Percentiles rank a stretch among this genome's conserved stretches.
Conservation (phyloP, 202 grass and related monocot species). For the Bolboschoenoplectus hybrid region DNA sequence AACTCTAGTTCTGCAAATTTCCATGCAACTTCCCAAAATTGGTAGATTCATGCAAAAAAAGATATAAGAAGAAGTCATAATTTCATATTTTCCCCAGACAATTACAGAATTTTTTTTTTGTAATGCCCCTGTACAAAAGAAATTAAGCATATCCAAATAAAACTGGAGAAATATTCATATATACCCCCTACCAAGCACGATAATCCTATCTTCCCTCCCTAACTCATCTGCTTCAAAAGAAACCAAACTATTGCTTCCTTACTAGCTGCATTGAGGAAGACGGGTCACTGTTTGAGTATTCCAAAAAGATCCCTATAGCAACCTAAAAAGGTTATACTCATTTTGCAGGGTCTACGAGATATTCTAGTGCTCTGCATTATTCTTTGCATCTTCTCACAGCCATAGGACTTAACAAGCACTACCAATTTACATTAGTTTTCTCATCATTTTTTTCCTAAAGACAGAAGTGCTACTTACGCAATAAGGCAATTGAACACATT, state of each 20-base stretch:
- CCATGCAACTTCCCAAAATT: background rate
- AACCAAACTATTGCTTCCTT: background rate
- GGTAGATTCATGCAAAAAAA: background rate
- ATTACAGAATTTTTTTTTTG: background rate
- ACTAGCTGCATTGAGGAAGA: background rate
- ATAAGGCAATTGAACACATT: background rate
- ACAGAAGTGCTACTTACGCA: background rate
- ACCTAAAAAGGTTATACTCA: background rate
- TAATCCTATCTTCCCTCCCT: background rate
- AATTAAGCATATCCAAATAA: constrained; percentile 24
- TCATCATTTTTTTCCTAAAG: background rate
- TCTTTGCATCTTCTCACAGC: background rate
- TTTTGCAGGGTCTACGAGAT: background rate
- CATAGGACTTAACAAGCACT: background rate
- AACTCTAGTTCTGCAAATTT: constrained; percentile 7
- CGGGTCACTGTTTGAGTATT: background rate
- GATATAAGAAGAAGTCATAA: background rate
- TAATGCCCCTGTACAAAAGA: background rate
- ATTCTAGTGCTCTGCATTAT: background rate
- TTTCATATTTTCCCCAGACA: background rate
- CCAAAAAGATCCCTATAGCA: background rate
- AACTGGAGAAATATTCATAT: background rate
- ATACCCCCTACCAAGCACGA: background rate
- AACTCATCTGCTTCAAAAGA: constrained; percentile 4
- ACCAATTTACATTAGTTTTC: background rate